Evolutionary conservation across 2,329 filamentous ascomycete genomes (phyloP), one percentile per base, ranked within the genome.

Genomic region (Fusarium bulbicola): DNA sequence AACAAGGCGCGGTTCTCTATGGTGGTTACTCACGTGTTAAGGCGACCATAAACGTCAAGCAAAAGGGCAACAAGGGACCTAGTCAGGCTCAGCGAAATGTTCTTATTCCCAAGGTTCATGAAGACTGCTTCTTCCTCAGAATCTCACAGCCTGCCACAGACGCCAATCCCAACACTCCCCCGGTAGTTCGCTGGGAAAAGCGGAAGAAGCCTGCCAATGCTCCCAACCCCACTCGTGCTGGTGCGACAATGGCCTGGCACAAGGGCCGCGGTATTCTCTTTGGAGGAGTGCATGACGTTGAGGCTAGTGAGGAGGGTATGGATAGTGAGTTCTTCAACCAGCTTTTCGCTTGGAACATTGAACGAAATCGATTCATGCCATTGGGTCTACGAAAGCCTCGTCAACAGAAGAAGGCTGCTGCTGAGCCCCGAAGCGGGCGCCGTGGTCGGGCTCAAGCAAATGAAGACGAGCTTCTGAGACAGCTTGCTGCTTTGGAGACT

Each of bases 291-390:
- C 94, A 98, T 77, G 95, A 97, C 76, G 92, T 97, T 1, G 94
- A 97, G 81, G 89, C 95, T 80, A 95, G 90, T 73, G 95, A 97
- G 80, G 96, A 99, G 81, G 95, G 93, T 7, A 97, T 99, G 74
- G 95, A 99, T 61, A 97, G 94, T 79, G 95, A 98, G 81, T 99
- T 99, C 83, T 99, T 98, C 85, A 95, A 98, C 77, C 89, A 92
- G 63, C 84, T 98, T 30, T 97, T 93, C 78, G 93, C 95, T 10
- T 98, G 95, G 94, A 98, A 97, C 79, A 91, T 97, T 71, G 96
- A 98, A 78, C 90, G 95, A 66, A 99, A 99, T 80, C 89, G 96
- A 14, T 98, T 97, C 84, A 98, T 98, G 85, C 93, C 93, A 5
- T 86, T 98, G 49, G 85, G 86, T 15, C 85, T 98, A 50, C 88